Percentiles rank a stretch among this genome's conserved stretches.
These are phyloP conservation scores for Pleodorina starrii DNA, from an alignment of 139 green algal genomes.

Conservation along the genomic window DNA sequence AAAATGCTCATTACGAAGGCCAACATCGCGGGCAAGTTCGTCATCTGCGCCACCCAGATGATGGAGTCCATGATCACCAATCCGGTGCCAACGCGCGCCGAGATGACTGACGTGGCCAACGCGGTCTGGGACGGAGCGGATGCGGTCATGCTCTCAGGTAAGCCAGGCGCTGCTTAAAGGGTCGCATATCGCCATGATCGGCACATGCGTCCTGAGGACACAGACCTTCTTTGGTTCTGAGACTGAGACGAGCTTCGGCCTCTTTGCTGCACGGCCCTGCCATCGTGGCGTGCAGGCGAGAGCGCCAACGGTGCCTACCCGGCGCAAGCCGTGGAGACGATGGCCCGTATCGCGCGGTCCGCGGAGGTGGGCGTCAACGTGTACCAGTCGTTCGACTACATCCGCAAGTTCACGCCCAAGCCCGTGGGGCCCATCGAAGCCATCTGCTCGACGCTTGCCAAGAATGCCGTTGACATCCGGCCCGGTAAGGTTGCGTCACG, in stretches of 20 bases:
- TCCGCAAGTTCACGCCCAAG: conserved; percentile 77
- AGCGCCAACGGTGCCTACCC: conserved; percentile 70
- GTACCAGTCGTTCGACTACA: conserved; percentile 75
- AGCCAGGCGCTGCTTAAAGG: neutral
- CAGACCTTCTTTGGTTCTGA: too few species aligned
- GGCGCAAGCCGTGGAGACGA: conserved; percentile 63
- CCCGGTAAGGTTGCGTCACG: too few species aligned
- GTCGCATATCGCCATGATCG: neutral
- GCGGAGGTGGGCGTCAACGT: conserved; percentile 77
- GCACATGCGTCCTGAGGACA: too few species aligned
- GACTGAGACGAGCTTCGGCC: too few species aligned
- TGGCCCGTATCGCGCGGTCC: conserved; percentile 69
- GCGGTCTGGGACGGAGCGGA: conserved; percentile 90
- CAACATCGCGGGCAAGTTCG: conserved; percentile 79
- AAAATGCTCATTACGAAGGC: conserved; percentile 80
- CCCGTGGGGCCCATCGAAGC: conserved; percentile 71
- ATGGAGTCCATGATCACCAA: conserved; percentile 78
- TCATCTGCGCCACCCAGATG: conserved; percentile 76
- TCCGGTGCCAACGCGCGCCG: conserved; percentile 82
- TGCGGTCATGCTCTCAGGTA: conserved; percentile 70
- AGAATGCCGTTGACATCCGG: conserved; percentile 69
- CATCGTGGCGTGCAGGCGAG: conserved; percentile 71
- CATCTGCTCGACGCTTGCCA: conserved; percentile 61
- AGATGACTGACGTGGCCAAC: conserved; percentile 94
- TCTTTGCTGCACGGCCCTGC: too few species aligned